phyloP scores from a whole-genome alignment of 345 rosid genomes.

The Turritis glabra region DNA sequence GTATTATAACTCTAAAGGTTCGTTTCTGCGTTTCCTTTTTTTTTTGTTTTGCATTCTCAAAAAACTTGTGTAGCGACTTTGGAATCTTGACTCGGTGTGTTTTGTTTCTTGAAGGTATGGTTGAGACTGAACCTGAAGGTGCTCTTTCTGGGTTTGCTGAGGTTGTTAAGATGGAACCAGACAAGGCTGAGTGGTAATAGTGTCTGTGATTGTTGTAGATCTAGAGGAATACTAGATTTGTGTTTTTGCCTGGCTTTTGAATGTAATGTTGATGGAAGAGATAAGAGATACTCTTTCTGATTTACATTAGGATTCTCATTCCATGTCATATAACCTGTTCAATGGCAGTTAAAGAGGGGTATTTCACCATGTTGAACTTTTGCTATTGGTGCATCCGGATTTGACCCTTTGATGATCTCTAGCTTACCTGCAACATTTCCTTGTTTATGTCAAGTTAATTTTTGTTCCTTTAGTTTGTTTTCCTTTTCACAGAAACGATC shows the following conservation, averaged over 20 bases:
- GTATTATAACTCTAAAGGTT: constrained; percentile 71
- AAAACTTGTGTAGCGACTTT: not conserved
- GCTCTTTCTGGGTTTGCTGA: constrained; percentile 96
- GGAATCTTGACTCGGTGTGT: not conserved
- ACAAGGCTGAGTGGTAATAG: constrained; percentile 92
- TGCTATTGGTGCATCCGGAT: not conserved
- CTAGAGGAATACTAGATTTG: not conserved
- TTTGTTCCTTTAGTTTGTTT: not conserved
- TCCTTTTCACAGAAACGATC: not conserved
- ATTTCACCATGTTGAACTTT: not conserved
- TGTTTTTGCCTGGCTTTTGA: not conserved
- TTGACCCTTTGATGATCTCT: not conserved
- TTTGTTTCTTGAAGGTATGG: constrained; percentile 56
- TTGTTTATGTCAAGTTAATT: not conserved
- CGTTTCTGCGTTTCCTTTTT: not conserved
- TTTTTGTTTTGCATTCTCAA: not conserved
- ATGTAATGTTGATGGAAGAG: not conserved
- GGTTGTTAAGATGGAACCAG: constrained; percentile 95
- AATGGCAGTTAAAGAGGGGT: no score
- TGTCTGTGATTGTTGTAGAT: not conserved
- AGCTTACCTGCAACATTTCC: not conserved
- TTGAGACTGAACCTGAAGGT: constrained; percentile 88
- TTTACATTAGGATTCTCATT: not conserved
- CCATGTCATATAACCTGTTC: no score
- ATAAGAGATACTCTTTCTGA: not conserved